These are phyloP conservation scores for Colletotrichum scovillei DNA, from an alignment of 2,329 filamentous ascomycete genomes.

Conservation along the genomic window DNA sequence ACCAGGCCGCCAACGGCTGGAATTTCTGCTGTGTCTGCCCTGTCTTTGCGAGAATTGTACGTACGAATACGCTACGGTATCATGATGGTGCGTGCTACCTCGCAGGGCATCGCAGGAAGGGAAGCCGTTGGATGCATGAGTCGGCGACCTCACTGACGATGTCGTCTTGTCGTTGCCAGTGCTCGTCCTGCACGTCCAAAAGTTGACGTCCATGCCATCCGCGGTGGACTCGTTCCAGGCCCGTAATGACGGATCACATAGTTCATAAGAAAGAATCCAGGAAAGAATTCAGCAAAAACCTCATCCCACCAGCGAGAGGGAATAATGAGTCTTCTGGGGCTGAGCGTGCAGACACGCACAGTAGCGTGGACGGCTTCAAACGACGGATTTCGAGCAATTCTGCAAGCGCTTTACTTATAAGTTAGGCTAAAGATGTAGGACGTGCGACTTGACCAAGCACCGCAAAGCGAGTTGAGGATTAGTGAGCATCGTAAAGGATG, in stretches of 20 bases:
- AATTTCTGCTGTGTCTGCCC: neutral
- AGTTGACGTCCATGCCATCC: constrained; percentile 5
- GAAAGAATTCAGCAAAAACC: neutral
- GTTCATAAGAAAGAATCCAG: neutral
- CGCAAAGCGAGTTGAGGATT: neutral
- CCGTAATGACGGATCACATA: neutral
- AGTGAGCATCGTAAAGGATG: neutral
- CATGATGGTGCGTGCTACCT: neutral
- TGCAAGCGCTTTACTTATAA: neutral
- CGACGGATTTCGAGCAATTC: neutral
- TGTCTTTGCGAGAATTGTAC: neutral
- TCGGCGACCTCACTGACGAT: constrained; percentile 1
- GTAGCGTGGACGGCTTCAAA: constrained; percentile 5
- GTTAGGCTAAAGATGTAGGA: neutral
- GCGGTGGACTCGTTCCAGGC: neutral
- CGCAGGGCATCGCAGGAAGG: neutral
- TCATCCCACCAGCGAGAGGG: neutral
- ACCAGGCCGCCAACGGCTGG: neutral
- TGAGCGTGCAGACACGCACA: constrained; percentile 7
- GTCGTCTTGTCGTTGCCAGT: constrained; percentile 3
- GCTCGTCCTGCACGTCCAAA: constrained; percentile 1
- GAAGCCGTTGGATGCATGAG: neutral
- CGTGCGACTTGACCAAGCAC: neutral
- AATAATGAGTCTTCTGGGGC: neutral
- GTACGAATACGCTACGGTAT: neutral